These are phyloP conservation scores for Microascus cirrosus DNA, from an alignment of 2,329 filamentous ascomycete species.

Conservation along the genomic window DNA sequence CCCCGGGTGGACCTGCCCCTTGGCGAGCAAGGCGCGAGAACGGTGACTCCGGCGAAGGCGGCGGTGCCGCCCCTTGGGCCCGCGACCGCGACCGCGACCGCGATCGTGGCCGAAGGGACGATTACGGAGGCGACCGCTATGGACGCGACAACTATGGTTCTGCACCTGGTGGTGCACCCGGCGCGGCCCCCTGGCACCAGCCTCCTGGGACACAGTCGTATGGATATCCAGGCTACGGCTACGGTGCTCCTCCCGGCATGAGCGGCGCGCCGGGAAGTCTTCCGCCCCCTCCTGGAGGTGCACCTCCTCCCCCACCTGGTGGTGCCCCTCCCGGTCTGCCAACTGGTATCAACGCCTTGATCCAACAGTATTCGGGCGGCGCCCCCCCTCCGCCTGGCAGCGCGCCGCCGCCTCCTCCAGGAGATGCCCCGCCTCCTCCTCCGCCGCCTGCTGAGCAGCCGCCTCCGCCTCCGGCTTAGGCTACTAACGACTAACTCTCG, in stretches of 20 bases:
- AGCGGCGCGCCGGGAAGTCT: constrained; percentile 29
- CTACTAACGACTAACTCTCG: neutral
- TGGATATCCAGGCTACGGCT: constrained; percentile 45
- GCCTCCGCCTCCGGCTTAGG: neutral
- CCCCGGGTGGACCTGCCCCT: constrained; percentile 73
- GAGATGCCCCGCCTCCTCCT: constrained; percentile 52
- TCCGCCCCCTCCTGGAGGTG: constrained; percentile 26
- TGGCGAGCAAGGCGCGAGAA: constrained; percentile 50
- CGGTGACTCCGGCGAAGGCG: constrained; percentile 38
- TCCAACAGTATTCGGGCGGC: constrained; percentile 52
- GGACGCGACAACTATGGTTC: constrained; percentile 10
- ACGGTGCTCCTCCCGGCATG: constrained; percentile 42
- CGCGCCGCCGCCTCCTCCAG: constrained; percentile 42
- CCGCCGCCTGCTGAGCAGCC: constrained; percentile 24
- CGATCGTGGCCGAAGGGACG: constrained; percentile 10
- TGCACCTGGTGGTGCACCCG: constrained; percentile 18
- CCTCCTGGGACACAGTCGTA: constrained; percentile 29
- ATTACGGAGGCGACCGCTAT: constrained; percentile 29
- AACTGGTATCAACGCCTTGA: constrained; percentile 51
- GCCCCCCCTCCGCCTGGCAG: constrained; percentile 39
- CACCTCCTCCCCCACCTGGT: constrained; percentile 13
- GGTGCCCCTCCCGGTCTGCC: constrained; percentile 41
- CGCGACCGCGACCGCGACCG: constrained; percentile 24
- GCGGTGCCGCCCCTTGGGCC: constrained; percentile 45
- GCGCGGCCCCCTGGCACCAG: constrained; percentile 50